These are phyloP conservation scores for Sugiyamaella novakii DNA, from an alignment of 1,139 yeast genomes.

Conservation along the genomic window DNA sequence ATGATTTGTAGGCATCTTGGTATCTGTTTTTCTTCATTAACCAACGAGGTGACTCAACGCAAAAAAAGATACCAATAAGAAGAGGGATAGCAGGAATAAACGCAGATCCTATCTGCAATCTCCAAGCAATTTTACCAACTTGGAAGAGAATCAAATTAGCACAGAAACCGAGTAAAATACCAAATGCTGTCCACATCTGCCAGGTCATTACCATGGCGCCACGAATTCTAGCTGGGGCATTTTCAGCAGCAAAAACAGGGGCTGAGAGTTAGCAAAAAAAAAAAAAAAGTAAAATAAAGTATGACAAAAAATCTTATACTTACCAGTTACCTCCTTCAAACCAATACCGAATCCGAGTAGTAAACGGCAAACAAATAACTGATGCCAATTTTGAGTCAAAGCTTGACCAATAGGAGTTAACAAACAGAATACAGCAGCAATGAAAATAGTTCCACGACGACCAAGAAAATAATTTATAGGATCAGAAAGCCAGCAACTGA, in stretches of 20 bases:
- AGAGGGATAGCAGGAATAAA: slow-evolving; percentile 39
- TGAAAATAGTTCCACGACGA: slow-evolving; percentile 70
- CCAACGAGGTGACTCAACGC: slow-evolving; percentile 61
- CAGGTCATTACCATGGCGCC: slow-evolving; percentile 83
- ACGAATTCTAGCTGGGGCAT: slow-evolving; percentile 71
- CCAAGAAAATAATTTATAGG: slow-evolving; percentile 64
- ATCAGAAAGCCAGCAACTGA: slow-evolving; percentile 76
- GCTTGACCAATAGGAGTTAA: slow-evolving; percentile 48
- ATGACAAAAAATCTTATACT: too few relatives aligned
- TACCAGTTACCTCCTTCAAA: slow-evolving; percentile 64
- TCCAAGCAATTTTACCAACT: slow-evolving; percentile 45
- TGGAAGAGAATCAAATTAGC: slow-evolving; percentile 61
- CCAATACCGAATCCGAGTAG: slow-evolving; percentile 78
- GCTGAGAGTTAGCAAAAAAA: too few relatives aligned
- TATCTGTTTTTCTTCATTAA: slow-evolving; percentile 62
- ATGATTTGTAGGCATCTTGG: slow-evolving; percentile 56
- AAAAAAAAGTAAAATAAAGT: too few relatives aligned
- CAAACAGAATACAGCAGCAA: slow-evolving; percentile 60
- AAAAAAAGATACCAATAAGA: slow-evolving; percentile 27
- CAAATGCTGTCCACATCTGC: slow-evolving; percentile 86
- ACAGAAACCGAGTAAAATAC: slow-evolving; percentile 78
- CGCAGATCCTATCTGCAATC: slow-evolving; percentile 32
- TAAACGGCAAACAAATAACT: slow-evolving; percentile 70
- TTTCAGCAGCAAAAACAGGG: slow-evolving; percentile 82
- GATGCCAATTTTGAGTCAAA: slow-evolving; percentile 71